Evolutionary conservation across 2,329 filamentous ascomycete species (phyloP), one percentile per base, ranked within the genome.

Genomic region (Cryphonectria nitschkei): DNA sequence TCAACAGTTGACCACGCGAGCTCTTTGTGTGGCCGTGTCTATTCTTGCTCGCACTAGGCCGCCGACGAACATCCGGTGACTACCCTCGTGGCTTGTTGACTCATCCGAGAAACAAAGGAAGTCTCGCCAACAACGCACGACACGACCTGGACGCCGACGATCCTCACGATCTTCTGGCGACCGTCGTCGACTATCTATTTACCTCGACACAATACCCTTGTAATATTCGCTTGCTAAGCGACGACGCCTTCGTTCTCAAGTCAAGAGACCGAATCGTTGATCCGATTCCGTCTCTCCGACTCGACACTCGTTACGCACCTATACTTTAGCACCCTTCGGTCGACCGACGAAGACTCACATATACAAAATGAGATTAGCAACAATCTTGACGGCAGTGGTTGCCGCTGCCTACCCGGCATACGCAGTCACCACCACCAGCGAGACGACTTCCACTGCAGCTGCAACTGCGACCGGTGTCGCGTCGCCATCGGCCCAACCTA

Each of bases 401-500:
- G 71, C 66, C 16, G 58, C 56, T 16, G 71, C 66, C 9, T 26
- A 54, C n/a, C 69, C 71, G 34, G 66, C 66, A 26, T 68, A 37
- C 41, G 71, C 71, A n/a, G 68, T 62, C 43, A 62, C 61, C 8
- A 19, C 71, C n/a, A 70, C 73, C 41, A 63, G 72, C 5, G 67
- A 71, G 1, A 43, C 67, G 9, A 66, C 70, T 1, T 68, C 73
- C 1, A 56, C 71, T 1, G n/a, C 73, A 22, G 58, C 72, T 14
- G 54, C 73, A 26, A 70, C 73, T 13, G 63, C 43, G 14, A 70
- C 70, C 69, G 76, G 74, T 13, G 68, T 78, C n/a, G 81, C 87
- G 74, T 75, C 74, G 46, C 81, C 85, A 9, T 77, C 81, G 0
- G 67, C 75, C n/a, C 66, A 75, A 1, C 83, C 86, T 0, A 74